Evolutionary conservation across 1,284 basidiomycete genomes (phyloP).

Genomic region (Cutaneotrichosporon cavernicola): DNA sequence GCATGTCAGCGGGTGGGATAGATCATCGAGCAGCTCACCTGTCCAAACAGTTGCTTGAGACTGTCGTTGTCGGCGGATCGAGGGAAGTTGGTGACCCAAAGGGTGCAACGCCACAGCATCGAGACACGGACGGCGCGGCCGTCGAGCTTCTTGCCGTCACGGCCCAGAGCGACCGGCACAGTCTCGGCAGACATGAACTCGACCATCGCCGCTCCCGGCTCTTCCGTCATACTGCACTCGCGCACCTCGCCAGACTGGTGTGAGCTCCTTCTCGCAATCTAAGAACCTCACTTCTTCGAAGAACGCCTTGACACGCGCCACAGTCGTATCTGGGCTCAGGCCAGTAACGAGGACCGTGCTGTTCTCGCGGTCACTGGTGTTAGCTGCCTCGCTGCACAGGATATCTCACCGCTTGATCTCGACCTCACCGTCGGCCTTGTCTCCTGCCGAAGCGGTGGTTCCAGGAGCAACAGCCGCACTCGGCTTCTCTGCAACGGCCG

Average conservation of each 20-base stretch:
- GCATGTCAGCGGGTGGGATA: slow-evolving; percentile 1
- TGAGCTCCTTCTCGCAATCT: slow-evolving; percentile 5
- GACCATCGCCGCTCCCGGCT: slow-evolving; percentile 48
- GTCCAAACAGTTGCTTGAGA: slow-evolving; percentile 73
- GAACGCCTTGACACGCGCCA: slow-evolving; percentile 67
- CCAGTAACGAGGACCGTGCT: slow-evolving; percentile 83
- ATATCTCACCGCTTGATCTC: slow-evolving; percentile 28
- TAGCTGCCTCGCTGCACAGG: neutral
- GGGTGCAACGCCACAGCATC: slow-evolving; percentile 87
- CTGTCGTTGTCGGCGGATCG: slow-evolving; percentile 75
- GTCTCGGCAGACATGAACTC: slow-evolving; percentile 58
- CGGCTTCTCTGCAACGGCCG: neutral
- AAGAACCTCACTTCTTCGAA: slow-evolving; percentile 75
- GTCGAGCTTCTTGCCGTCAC: slow-evolving; percentile 82
- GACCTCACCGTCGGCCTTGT: slow-evolving; percentile 29
- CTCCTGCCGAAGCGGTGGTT: slow-evolving; percentile 22
- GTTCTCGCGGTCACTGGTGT: slow-evolving; percentile 85
- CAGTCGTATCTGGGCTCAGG: slow-evolving; percentile 61
- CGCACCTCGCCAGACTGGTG: slow-evolving; percentile 77
- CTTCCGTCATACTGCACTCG: slow-evolving; percentile 61
- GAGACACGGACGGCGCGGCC: slow-evolving; percentile 72
- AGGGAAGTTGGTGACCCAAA: slow-evolving; percentile 96
- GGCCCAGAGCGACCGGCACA: slow-evolving; percentile 80
- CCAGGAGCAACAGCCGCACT: neutral
- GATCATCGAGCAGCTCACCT: slow-evolving; percentile 57